phyloP scores from a whole-genome alignment of 306 rosid genomes.

The Quercus aquifolioides region DNA sequence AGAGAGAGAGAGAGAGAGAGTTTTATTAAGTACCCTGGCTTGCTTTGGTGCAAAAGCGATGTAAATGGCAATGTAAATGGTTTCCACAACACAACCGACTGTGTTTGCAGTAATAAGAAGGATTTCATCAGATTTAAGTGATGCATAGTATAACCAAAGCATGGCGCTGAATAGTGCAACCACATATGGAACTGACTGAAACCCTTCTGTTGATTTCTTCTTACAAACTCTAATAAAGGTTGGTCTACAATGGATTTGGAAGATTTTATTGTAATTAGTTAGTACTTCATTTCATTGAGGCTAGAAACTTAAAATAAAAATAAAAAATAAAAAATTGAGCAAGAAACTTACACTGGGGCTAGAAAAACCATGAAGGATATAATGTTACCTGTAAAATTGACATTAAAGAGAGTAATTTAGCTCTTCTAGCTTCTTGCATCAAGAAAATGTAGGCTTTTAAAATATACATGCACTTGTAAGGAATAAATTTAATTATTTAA shows the following conservation, averaged over 20 bases:
- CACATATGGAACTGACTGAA: conserved; percentile 83
- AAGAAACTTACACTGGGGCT: conserved; percentile 78
- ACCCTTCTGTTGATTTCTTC: conserved; percentile 94
- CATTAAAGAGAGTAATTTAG: background rate
- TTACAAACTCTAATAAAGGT: conserved; percentile 64
- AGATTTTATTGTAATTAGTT: background rate
- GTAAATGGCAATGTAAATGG: conserved; percentile 67
- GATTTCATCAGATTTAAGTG: conserved; percentile 54
- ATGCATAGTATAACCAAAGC: conserved; percentile 92
- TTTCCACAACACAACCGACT: conserved; percentile 72
- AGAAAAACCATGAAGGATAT: conserved; percentile 75
- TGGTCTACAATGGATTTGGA: conserved; percentile 40
- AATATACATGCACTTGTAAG: too few species aligned
- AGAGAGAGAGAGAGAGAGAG: background rate
- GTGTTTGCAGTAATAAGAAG: conserved; percentile 79
- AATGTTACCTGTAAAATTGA: conserved; percentile 57
- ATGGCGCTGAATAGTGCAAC: conserved; percentile 85
- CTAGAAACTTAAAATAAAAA: background rate
- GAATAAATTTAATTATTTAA: too few species aligned
- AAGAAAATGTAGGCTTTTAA: too few species aligned
- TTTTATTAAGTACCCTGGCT: conserved; percentile 44
- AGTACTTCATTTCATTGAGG: background rate
- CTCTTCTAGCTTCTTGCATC: background rate
- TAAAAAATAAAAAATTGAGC: background rate
- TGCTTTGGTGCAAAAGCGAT: conserved; percentile 64